Percentiles rank a stretch among this genome's conserved stretches.
These are phyloP conservation scores for Capsella rubella DNA, from an alignment of 441 rosid genomes.

Conservation along the genomic window DNA sequence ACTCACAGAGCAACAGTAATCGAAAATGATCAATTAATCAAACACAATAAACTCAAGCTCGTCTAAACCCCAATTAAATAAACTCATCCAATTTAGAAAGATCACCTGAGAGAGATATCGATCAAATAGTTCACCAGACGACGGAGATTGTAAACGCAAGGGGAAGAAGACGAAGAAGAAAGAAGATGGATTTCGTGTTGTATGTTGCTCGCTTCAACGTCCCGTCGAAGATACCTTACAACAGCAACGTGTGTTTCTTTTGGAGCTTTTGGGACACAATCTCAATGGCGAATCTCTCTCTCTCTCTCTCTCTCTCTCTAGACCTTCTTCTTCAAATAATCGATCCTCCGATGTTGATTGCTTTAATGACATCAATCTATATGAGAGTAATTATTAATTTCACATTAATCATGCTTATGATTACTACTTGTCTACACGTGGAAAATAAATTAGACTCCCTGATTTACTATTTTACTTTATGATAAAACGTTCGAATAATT, in stretches of 20 bases:
- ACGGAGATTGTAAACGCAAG: constrained; percentile 3
- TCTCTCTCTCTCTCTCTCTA: constrained; percentile 26
- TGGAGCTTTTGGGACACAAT: constrained; percentile 28
- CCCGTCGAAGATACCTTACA: constrained; percentile 32
- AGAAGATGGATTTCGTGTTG: constrained; percentile 32
- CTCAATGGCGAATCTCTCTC: constrained; percentile 33
- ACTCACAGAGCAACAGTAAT: constrained; percentile 19
- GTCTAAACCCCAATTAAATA: neutral
- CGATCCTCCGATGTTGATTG: constrained; percentile 27
- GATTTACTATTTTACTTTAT: neutral
- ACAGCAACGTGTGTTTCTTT: constrained; percentile 23
- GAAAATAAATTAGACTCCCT: neutral
- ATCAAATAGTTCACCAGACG: constrained; percentile 14
- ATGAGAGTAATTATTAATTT: neutral
- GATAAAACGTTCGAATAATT: neutral
- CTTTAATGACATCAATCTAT: constrained; percentile 17
- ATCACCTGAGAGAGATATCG: constrained; percentile 40
- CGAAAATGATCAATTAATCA: neutral
- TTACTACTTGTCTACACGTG: neutral
- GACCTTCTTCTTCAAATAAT: constrained; percentile 14
- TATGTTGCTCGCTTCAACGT: constrained; percentile 33
- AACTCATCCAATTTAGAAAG: neutral
- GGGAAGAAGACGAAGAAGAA: constrained; percentile 2
- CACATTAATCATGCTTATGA: constrained; percentile 17
- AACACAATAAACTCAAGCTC: constrained; percentile 11